phyloP scores from a whole-genome alignment of 179 eudicot species.

The Corrigiola litoralis region DNA sequence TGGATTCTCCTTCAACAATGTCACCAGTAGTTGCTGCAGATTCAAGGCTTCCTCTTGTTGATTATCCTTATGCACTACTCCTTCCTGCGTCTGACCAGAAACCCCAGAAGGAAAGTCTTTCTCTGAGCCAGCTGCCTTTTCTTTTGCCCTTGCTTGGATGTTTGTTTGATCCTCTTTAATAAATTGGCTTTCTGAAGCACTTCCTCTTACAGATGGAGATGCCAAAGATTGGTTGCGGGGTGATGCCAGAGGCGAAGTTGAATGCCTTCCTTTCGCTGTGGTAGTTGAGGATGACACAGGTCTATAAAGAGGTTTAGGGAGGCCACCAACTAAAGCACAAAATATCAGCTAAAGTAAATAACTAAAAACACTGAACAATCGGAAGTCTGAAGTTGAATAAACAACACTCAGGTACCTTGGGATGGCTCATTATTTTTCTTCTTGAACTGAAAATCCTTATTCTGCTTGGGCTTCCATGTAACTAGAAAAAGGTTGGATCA shows the following conservation, averaged over 20 bases:
- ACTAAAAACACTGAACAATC: not conserved
- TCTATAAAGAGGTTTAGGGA: constrained; percentile 56
- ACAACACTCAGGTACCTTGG: constrained; percentile 45
- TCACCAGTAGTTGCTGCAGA: constrained; percentile 54
- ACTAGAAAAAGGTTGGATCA: no score
- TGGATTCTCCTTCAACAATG: constrained; percentile 59
- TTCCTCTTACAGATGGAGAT: constrained; percentile 60
- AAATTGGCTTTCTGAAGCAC: constrained; percentile 35
- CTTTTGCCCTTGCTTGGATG: constrained; percentile 35
- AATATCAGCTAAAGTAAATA: not conserved
- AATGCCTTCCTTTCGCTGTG: constrained; percentile 51
- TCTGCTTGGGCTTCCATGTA: constrained; percentile 65
- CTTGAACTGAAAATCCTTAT: constrained; percentile 70
- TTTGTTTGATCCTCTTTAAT: constrained; percentile 32
- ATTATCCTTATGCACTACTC: constrained; percentile 27
- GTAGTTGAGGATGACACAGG: constrained; percentile 47
- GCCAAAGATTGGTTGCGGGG: constrained; percentile 53
- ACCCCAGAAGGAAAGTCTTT: constrained; percentile 37
- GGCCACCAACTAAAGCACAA: constrained; percentile 42
- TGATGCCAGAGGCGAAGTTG: constrained; percentile 76
- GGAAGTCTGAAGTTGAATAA: not conserved
- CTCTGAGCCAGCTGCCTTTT: constrained; percentile 36
- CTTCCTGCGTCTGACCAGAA: constrained; percentile 34
- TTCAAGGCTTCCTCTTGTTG: constrained; percentile 45
- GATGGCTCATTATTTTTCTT: constrained; percentile 62